Percentiles rank a stretch among this genome's conserved stretches.
These are phyloP conservation scores for Brasenia schreberi DNA, from an alignment of 164 flowering plant species.

Conservation along the genomic window DNA sequence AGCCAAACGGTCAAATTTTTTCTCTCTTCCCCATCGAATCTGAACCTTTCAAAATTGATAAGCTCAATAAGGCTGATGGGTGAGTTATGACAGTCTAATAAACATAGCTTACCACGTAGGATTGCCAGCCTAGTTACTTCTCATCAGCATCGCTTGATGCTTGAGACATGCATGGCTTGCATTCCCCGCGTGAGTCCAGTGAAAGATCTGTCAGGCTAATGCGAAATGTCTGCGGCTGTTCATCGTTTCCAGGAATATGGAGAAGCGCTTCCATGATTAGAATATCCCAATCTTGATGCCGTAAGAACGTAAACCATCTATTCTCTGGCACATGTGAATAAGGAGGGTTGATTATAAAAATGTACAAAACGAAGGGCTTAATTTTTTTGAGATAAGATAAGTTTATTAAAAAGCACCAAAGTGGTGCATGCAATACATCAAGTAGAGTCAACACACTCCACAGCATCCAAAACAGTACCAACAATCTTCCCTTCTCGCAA, in stretches of 20 bases:
- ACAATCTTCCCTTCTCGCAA: no score
- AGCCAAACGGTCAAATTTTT: no score
- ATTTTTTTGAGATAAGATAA: no score
- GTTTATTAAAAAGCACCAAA: no score
- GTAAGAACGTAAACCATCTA: conserved; percentile 35
- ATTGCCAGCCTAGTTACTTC: background rate
- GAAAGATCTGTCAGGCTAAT: conserved; percentile 33
- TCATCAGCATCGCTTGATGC: conserved; percentile 18
- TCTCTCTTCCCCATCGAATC: no score
- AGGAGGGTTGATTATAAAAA: background rate
- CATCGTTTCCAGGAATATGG: conserved; percentile 65
- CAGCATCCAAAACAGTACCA: no score
- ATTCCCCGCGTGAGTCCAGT: conserved; percentile 25
- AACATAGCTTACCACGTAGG: no score
- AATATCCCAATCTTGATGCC: conserved; percentile 66
- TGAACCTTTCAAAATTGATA: no score
- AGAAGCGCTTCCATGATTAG: conserved; percentile 78
- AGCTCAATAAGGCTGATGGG: no score
- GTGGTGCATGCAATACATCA: no score
- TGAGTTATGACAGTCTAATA: no score
- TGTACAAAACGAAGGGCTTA: background rate
- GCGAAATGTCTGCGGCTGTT: conserved; percentile 44
- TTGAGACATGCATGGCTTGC: conserved; percentile 23
- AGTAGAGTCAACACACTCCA: no score
- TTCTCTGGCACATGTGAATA: conserved; percentile 25